Conservation (phyloP, 2,329 filamentous ascomycete species). For the Alternaria sp. region DNA sequence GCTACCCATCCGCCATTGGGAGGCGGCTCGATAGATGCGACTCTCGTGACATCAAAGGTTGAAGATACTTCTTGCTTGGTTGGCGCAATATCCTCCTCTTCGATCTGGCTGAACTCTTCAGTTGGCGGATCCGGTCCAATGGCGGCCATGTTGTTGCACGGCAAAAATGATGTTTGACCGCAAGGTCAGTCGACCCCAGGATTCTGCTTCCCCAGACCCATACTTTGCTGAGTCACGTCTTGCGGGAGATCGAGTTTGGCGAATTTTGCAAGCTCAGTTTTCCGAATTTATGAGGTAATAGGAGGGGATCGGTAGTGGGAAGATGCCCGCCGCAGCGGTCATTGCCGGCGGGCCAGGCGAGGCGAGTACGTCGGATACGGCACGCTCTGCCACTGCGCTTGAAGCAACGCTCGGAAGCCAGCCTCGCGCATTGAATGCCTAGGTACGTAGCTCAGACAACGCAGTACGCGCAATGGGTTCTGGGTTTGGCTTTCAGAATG, state of each 20-base stretch:
- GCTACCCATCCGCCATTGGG: constrained; percentile 55
- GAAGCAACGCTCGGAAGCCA: background rate
- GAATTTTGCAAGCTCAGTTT: background rate
- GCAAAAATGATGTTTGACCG: background rate
- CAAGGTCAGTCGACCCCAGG: background rate
- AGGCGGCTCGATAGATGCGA: constrained; percentile 19
- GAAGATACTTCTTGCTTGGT: background rate
- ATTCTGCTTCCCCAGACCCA: background rate
- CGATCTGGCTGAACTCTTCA: background rate
- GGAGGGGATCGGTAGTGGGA: background rate
- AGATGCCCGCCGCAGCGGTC: background rate
- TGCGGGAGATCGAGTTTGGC: background rate
- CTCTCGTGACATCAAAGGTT: constrained; percentile 2
- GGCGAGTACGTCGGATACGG: background rate
- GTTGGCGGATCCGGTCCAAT: background rate
- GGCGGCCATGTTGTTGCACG: constrained; percentile 2
- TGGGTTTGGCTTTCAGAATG: background rate
- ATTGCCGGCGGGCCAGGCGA: background rate
- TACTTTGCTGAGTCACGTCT: constrained; percentile 1
- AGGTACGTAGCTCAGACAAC: background rate
- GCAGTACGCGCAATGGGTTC: background rate
- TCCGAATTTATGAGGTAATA: background rate
- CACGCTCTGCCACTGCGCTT: background rate
- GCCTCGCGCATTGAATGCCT: background rate
- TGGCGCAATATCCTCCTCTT: background rate